Conservation (phyloP, 441 rosid species). For the Metrosideros polymorpha region DNA sequence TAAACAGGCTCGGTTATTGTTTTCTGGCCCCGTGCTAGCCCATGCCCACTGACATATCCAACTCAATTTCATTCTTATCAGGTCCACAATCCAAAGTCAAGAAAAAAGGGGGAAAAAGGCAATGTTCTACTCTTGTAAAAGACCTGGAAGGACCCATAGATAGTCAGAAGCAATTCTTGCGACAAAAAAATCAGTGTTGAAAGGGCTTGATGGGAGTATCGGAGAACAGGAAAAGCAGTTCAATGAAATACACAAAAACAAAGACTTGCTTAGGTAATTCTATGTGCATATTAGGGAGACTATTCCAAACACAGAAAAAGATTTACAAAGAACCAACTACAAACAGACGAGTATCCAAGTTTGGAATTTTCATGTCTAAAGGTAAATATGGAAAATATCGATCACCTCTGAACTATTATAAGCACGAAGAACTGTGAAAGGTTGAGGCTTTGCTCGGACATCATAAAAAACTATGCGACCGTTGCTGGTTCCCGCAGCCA, state of each 20-base stretch:
- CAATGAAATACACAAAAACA: background rate
- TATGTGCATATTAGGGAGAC: background rate
- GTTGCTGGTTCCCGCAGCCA: constrained; percentile 92
- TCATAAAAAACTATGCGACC: constrained; percentile 92
- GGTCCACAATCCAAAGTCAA: background rate
- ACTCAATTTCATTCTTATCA: background rate
- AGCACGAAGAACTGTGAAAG: constrained; percentile 83
- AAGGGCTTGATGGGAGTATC: background rate
- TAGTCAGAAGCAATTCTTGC: background rate
- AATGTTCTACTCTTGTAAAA: background rate
- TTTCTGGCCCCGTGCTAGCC: background rate
- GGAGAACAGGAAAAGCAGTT: background rate
- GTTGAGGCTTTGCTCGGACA: constrained; percentile 88
- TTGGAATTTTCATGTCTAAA: background rate
- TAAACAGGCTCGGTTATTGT: background rate
- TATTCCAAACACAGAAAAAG: background rate
- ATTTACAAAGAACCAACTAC: background rate
- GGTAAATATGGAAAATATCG: background rate
- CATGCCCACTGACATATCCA: background rate
- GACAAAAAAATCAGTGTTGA: background rate
- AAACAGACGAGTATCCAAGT: background rate
- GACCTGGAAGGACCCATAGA: background rate
- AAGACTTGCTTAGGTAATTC: background rate
- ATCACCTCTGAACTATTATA: constrained; percentile 79
- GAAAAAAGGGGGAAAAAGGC: background rate